phyloP scores from a whole-genome alignment of 2,329 filamentous ascomycete genomes.

The Fusarium falciforme region DNA sequence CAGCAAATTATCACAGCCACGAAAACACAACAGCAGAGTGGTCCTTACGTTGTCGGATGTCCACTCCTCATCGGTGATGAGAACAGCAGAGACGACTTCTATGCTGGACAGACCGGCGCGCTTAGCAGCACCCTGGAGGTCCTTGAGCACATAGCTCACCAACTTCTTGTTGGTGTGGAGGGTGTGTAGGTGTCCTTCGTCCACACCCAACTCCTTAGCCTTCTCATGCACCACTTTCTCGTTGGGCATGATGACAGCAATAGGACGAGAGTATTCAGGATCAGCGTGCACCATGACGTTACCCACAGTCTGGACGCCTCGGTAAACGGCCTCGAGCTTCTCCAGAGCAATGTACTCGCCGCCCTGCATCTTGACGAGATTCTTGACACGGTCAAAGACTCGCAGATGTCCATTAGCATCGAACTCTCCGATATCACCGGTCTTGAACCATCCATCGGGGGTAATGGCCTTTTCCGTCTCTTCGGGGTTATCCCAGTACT shows the following conservation, averaged over 20 bases:
- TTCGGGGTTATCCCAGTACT: slow-evolving; percentile 87
- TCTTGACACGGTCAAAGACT: slow-evolving; percentile 98
- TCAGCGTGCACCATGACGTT: slow-evolving; percentile 92
- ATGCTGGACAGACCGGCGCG: slow-evolving; percentile 75
- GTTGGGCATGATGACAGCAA: slow-evolving; percentile 81
- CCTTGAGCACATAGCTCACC: slow-evolving; percentile 70
- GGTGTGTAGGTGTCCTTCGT: slow-evolving; percentile 74
- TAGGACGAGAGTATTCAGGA: slow-evolving; percentile 77
- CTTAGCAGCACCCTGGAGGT: slow-evolving; percentile 73
- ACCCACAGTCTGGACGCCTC: slow-evolving; percentile 79
- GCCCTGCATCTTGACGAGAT: slow-evolving; percentile 93
- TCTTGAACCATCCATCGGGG: slow-evolving; percentile 95
- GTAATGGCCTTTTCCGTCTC: slow-evolving; percentile 85
- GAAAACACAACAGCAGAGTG: neutral
- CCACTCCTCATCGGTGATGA: slow-evolving; percentile 88
- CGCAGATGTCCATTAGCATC: slow-evolving; percentile 81
- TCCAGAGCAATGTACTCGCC: slow-evolving; percentile 98
- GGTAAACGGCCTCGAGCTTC: slow-evolving; percentile 93
- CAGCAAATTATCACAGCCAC: slow-evolving; percentile 20
- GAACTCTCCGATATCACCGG: slow-evolving; percentile 94
- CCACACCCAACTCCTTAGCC: slow-evolving; percentile 70
- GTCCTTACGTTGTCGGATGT: slow-evolving; percentile 82
- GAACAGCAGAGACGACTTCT: slow-evolving; percentile 81
- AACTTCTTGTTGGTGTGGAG: slow-evolving; percentile 77
- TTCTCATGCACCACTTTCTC: slow-evolving; percentile 72